A percentile compares a stretch with the other conserved stretches of the same genome.
These are phyloP conservation scores for Sporothrix brasiliensis DNA, from an alignment of 2,329 filamentous ascomycete genomes.

Conservation along the genomic window DNA sequence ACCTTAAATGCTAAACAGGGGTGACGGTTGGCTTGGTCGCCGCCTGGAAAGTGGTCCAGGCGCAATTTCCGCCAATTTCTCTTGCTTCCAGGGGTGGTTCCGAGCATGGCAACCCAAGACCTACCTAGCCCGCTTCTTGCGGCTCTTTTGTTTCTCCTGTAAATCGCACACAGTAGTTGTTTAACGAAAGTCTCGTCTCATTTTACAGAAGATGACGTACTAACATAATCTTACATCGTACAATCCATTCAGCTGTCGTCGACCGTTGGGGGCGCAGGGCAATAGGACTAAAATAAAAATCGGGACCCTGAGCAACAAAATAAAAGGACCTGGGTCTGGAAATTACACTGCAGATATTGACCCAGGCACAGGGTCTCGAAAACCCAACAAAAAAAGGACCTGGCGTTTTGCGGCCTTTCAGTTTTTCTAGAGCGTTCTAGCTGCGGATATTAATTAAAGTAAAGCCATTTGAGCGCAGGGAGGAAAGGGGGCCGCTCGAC, in stretches of 20 bases:
- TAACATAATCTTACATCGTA: neutral
- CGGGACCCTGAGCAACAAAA: neutral
- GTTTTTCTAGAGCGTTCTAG: slow-evolving; percentile 5
- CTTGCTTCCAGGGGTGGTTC: neutral
- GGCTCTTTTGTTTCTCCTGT: neutral
- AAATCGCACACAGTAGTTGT: no score
- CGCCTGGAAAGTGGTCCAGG: slow-evolving; percentile 14
- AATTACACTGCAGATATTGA: neutral
- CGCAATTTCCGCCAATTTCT: slow-evolving; percentile 29
- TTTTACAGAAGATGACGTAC: neutral
- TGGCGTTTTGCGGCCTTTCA: neutral
- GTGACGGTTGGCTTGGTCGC: neutral
- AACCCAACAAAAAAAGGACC: neutral
- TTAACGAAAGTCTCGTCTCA: neutral
- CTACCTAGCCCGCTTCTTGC: neutral
- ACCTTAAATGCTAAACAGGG: neutral
- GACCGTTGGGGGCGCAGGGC: neutral
- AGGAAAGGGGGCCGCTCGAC: neutral
- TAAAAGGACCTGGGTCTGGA: neutral
- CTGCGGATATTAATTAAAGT: neutral
- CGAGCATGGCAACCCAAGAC: neutral
- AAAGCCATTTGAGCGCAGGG: neutral
- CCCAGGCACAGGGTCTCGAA: neutral
- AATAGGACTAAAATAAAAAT: neutral
- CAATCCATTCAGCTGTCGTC: neutral